Evolutionary conservation across 2,329 filamentous ascomycete genomes (phyloP), one percentile per base, ranked within the genome.

Genomic region (Beauveria sp.): DNA sequence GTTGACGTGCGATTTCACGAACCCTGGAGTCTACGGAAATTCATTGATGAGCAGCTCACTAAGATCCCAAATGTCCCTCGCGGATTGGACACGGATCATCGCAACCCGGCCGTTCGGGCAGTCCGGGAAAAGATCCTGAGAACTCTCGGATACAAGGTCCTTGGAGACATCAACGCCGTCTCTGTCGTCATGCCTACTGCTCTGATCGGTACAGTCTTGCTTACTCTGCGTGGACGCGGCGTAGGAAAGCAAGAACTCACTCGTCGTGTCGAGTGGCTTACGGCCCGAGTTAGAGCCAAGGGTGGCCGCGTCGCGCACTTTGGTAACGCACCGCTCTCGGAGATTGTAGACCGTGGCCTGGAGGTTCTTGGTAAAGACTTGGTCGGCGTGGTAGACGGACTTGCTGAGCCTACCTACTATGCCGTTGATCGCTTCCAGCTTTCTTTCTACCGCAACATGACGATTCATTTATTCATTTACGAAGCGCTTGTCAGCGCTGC

Each of bases 401-500:
- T 99, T 5, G 89, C 90, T 0, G 94, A 99, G 71, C 90, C 91
- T 20, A 97, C 94, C 0, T 97, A 91, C 74, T 96, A 91, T 69
- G 94, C 94, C 5, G 92, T 97, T 44, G 94, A 99, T 72, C 84
- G 92, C 58, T 99, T 99, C 78, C 94, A 99, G 71, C 83, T 99
- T 10, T 96, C 92, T 0, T 99, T 99, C 74, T 99, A 99, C 76
- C 88, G 94, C 57, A 99, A 99, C 74, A 97, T 97, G 94, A 97
- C 93, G 0, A 99, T 99, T 64, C 94, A 99, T 71, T 83, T 99
- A 5, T 99, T 99, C 73, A 94, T 99, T 61, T 89, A 91, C 2
- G 92, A 97, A 71, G 90, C 93, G 0, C 80, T 99, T 5, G 91
- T 97, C 24, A 94, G 91, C 63, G 91, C 88, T 5, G 90, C 90